These are phyloP conservation scores for Hypoxylon rickii DNA, from an alignment of 495 filamentous ascomycete species.

Conservation along the genomic window DNA sequence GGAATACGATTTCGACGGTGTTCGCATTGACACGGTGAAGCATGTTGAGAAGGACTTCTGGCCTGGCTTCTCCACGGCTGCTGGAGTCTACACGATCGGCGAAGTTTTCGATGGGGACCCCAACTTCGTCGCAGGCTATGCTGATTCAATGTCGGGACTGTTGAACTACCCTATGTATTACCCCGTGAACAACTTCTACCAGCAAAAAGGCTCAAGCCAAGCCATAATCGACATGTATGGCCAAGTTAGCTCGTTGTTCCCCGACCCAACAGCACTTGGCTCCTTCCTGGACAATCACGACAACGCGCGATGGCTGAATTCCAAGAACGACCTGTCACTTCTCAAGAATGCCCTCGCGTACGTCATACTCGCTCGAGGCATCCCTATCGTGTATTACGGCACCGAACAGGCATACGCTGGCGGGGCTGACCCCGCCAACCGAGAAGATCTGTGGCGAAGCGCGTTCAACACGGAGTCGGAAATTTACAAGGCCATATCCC, in stretches of 20 bases:
- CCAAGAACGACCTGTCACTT: conserved; percentile 59
- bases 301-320: conserved; percentile 65
- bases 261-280: conserved; percentile 48
- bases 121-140: conserved; percentile 66
- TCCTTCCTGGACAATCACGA: conserved; percentile 86
- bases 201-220: conserved; percentile 60
- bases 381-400: conserved; percentile 56
- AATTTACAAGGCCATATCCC: conserved; percentile 57
- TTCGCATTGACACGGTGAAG: conserved; percentile 76
- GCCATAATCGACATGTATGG: conserved; percentile 64
- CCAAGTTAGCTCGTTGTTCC: conserved; percentile 52
- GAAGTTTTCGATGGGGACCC: conserved; percentile 70
- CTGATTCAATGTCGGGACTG: conserved; percentile 63
- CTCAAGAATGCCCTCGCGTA: conserved; percentile 73
- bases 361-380: conserved; percentile 64
- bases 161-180: conserved; percentile 67
- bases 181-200: conserved; percentile 64
- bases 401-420: conserved; percentile 75
- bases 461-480: conserved; percentile 61
- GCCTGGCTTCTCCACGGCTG: conserved; percentile 63
- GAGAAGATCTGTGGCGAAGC: conserved; percentile 76
- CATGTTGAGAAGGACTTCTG: conserved; percentile 76
- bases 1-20: conserved; percentile 77
- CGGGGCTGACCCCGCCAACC: conserved; percentile 62
- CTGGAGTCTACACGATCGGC: conserved; percentile 72